These are phyloP conservation scores for Populus alba DNA, from an alignment of 345 rosid genomes.

Conservation along the genomic window DNA sequence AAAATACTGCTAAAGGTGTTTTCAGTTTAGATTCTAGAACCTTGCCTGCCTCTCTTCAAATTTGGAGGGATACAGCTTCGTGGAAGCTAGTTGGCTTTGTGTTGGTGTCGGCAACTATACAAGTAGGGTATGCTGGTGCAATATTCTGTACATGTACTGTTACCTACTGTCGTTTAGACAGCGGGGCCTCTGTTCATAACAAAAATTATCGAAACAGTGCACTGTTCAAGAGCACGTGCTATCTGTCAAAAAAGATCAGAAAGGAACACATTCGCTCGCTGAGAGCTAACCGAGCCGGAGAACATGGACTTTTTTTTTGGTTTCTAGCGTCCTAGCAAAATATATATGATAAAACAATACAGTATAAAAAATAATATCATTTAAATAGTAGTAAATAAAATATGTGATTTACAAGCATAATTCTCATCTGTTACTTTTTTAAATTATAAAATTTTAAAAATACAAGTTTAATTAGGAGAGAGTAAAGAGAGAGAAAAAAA, in stretches of 20 bases:
- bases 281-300: not conserved
- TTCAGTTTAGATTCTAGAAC: too few relatives aligned
- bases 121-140: not conserved
- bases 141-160: not conserved
- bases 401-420: too few relatives aligned
- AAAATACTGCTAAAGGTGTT: too few relatives aligned
- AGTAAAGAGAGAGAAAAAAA: too few relatives aligned
- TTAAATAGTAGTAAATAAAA: too few relatives aligned
- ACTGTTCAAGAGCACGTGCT: not conserved
- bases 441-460: too few relatives aligned
- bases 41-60: too few relatives aligned
- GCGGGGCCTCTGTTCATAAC: not conserved
- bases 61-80: not conserved
- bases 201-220: not conserved
- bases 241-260: not conserved
- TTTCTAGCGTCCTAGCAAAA: too few relatives aligned
- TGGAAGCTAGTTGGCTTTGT: not conserved
- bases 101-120: not conserved
- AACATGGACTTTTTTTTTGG: not conserved
- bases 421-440: too few relatives aligned
- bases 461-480: too few relatives aligned
- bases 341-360: too few relatives aligned
- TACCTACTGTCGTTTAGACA: not conserved
- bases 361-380: too few relatives aligned
- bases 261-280: not conserved